Base-by-base conservation (phyloP, 805 yeast genomes). In the Candida awuae region DNA sequence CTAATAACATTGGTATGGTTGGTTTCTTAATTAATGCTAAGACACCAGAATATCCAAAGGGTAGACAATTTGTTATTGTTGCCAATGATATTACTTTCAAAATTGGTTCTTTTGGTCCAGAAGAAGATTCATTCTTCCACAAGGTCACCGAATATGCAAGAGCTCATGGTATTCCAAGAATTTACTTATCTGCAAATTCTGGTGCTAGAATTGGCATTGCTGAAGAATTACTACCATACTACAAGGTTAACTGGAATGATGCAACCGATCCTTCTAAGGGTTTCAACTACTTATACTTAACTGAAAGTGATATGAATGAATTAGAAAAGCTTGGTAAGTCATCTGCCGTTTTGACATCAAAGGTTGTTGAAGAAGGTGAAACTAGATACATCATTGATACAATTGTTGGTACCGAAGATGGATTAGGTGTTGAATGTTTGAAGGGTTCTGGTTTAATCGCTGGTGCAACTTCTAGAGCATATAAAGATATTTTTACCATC, bases 161-260 rank as follows among this genome's bases (percentile, higher is more conserved):
- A 67, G 70, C 75, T 57, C 72, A 80, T 49, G 98, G 98, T 44
- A 79, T 92, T 52, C 99, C 99, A 57, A 75, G 99, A 67, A 75
- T 92, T 41, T 92, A 92, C 66, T 70, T 92, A 52, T 85, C 97
- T 52, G 99, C 98, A 21, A 92, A 92, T 74, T 88, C 97, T 44
- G 99, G 99, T 71, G 99, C 99, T 34, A 80, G 99, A 70, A 84
- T 92, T 48, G 98, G 98, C 58, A 77, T 92, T 60, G 98, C 99
- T 20, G 97, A 92, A 52, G 99, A 92, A 64, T 71, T 92, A 47
- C 72, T 92, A 40, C 92, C 96, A 43, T 73, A 75, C 56, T 87
- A 77, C 70, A 78, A 84, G 62, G 95, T 90, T 47, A 86, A 90
- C 39, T 92, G 99, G 99, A 83, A 79, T 50, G 88, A 80, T 51